These are phyloP conservation scores for Triglochin maritima DNA, from an alignment of 106 monocot genomes.

Conservation along the genomic window DNA sequence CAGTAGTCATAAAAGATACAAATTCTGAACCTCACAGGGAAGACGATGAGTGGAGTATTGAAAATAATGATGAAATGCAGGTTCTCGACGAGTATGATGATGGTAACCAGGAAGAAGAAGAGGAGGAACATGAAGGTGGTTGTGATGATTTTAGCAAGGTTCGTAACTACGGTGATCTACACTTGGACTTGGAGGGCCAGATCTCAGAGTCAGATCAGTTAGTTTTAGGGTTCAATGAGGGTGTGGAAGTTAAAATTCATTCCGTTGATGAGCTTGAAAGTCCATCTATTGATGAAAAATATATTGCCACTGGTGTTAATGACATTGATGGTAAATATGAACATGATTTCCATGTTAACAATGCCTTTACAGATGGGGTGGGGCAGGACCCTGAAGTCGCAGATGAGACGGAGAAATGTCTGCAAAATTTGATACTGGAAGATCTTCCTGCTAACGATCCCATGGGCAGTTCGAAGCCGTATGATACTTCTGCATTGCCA, in stretches of 20 bases:
- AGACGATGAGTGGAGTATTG: conserved; percentile 80
- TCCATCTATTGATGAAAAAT: conserved; percentile 15
- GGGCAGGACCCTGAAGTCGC: conserved; percentile 10
- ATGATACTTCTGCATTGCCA: conserved; percentile 6
- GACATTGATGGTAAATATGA: conserved; percentile 3
- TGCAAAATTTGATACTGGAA: conserved; percentile 41
- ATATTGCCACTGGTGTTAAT: neutral
- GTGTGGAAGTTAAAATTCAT: conserved; percentile 36
- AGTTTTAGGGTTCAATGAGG: conserved; percentile 48
- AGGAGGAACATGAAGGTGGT: conserved; percentile 37
- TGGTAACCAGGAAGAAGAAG: conserved; percentile 37
- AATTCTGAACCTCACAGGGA: conserved; percentile 35
- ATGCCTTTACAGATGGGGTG: conserved; percentile 6
- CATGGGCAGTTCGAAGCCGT: neutral
- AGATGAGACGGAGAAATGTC: conserved; percentile 34
- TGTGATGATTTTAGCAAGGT: conserved; percentile 25
- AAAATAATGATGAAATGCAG: conserved; percentile 35
- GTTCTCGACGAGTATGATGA: conserved; percentile 62
- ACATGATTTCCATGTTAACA: conserved; percentile 6
- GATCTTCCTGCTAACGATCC: conserved; percentile 9
- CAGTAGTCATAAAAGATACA: conserved; percentile 2
- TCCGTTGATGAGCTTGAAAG: conserved; percentile 28
- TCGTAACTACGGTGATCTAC: conserved; percentile 17
- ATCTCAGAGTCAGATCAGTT: conserved; percentile 33
- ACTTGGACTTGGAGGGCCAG: conserved; percentile 11